Evolutionary conservation across 2,329 filamentous ascomycete species (phyloP).

Genomic region (Pyricularia grisea): DNA sequence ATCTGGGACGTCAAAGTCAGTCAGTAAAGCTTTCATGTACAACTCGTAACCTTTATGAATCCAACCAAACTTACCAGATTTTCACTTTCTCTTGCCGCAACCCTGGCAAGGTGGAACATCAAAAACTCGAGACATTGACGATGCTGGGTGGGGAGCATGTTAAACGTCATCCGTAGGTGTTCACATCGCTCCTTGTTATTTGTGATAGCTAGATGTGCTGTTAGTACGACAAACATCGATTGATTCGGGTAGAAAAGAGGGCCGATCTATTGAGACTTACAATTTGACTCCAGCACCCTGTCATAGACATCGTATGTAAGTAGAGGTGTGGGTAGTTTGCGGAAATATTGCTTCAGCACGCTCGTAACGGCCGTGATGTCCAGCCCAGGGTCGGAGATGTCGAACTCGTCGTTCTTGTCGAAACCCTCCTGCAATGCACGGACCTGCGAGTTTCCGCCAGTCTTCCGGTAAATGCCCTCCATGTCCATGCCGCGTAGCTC

Average conservation of each 20-base stretch:
- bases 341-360: slow-evolving; percentile 94
- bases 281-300: slow-evolving; percentile 68
- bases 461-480: slow-evolving; percentile 97
- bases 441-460: slow-evolving; percentile 83
- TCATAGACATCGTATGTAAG: slow-evolving; percentile 93
- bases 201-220: slow-evolving; percentile 42
- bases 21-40: not conserved
- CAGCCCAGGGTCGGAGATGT: slow-evolving; percentile 86
- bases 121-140: slow-evolving; percentile 87
- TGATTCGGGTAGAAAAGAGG: not conserved
- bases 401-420: slow-evolving; percentile 74
- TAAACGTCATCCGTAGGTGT: slow-evolving; percentile 64
- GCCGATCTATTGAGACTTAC: slow-evolving; percentile 34
- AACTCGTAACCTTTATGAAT: not conserved
- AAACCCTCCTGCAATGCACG: slow-evolving; percentile 88
- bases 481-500: slow-evolving; percentile 94
- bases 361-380: slow-evolving; percentile 97
- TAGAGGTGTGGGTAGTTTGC: slow-evolving; percentile 79
- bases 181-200: slow-evolving; percentile 59
- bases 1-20: slow-evolving; percentile 47
- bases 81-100: slow-evolving; percentile 71
- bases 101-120: slow-evolving; percentile 83
- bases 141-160: slow-evolving; percentile 72
- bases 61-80: slow-evolving; percentile 58
- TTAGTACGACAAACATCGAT: not conserved